Base-by-base conservation (phyloP, 495 filamentous ascomycete genomes). In the Talaromyces ruber region DNA sequence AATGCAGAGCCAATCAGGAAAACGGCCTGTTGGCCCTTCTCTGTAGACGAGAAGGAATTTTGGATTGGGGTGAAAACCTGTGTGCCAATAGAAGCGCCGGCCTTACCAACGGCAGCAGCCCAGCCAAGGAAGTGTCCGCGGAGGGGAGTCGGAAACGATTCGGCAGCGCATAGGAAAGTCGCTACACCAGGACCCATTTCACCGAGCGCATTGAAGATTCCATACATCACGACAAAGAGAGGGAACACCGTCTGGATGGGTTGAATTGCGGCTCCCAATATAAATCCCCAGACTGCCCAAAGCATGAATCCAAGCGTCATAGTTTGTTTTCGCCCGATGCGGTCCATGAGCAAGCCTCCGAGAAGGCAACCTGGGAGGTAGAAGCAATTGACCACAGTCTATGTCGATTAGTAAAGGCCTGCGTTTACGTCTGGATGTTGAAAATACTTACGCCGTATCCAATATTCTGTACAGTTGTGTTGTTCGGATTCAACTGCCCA, bases 141-240 rank as follows among this genome's bases (percentile, higher is more conserved):
- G 0, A 82, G 64, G 1, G 79, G 75, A 0, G 79, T 83, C 1
- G 79, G 79, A 62, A 83, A 82, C 0, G 74, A 79, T 51, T 83
- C 79, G 0, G 75, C 71, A 4, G 71, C 71, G 37, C 71, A 76
- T 25, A 79, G 69, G 60, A 81, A 79, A 18, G 71, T 79, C 2
- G 74, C 69, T 14, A 76, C 78, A 0, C 78, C 80, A 2, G 80
- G 80, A 0, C 80, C 79, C 70, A 81, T 76, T 57, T 79, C 76
- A 3, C 77, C 74, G 1, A 80, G 68, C 0, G 73, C 69, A 30
- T 76, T 69, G 65, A 82, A 81, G 47, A 82, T 74, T 6, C 79
- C 79, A 62, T 82, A 83, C 54, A 83, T 71, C 7, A 82, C 72
- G 0, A 84, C 68, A 55, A 84, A 83, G 6, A 83, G 70, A 0